Evolutionary conservation across 305 asterid species (phyloP), one percentile per base, ranked within the genome.

Genomic region (Rubia peregrina): DNA sequence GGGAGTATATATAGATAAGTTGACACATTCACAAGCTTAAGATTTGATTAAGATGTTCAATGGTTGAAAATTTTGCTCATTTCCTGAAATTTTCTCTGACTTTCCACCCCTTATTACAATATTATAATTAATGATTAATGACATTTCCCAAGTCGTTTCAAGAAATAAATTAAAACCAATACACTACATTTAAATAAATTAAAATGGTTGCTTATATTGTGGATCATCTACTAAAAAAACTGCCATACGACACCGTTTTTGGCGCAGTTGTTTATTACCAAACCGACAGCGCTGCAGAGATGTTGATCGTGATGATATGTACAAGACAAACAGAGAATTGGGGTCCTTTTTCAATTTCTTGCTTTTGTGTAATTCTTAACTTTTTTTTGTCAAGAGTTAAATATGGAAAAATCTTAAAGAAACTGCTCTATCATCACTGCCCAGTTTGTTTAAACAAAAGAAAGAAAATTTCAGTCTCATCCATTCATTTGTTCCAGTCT

Each of bases 401-500:
- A 6, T 11, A 62, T 14, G 70, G n/a, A 66, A 49, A 68, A 46
- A 57, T 78, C 59, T 10, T 21, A 36, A 65, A 21, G 36, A 42
- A 41, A 21, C 69, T 65, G 55, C 69, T 65, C 22, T 5, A 42
- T 21, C 38, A 21, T 11, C 24, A 62, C 69, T 65, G 12, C 62
- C 33, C 13, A 24, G 24, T 40, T 65, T 65, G 30, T 40, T 64
- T 17, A 65, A 65, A 42, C 69, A 40, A 40, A 40, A 9, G 9
- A 19, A 65, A 42, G 53, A n/a, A 63, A 57, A 19, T 21, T 68
- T 49, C n/a, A 43, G 24, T 66, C 65, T 65, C 74, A 70, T 70
- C 71, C 74, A 73, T 59, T 59, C 67, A 56, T 60, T 63, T 63
- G 68, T 19, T 40, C 24, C 51, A 64, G 68, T 64, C 61, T 41